Conservation (phyloP, 2,329 filamentous ascomycete genomes). For the Botryotinia calthae region DNA sequence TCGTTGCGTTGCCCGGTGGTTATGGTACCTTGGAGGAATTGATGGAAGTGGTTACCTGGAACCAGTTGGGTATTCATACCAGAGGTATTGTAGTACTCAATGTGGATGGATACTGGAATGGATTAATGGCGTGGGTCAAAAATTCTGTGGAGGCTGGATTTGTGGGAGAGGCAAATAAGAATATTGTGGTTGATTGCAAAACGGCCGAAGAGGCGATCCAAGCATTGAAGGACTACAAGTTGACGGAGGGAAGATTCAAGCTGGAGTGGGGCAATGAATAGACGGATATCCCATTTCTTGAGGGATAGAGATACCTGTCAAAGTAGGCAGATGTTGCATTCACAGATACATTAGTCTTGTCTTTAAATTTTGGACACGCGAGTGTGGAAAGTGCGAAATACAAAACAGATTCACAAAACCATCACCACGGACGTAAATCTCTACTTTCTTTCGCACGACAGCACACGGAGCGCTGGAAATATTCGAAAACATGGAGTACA, state of each 20-base stretch:
- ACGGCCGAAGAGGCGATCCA: conserved; percentile 69
- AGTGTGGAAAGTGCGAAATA: neutral
- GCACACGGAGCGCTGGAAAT: neutral
- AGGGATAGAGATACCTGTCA: neutral
- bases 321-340: neutral
- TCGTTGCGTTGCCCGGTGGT: conserved; percentile 83
- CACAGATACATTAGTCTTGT: neutral
- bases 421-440: neutral
- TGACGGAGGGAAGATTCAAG: conserved; percentile 72
- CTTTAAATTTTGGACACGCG: neutral
- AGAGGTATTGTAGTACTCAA: conserved; percentile 79
- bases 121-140: conserved; percentile 76
- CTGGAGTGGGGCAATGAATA: conserved; percentile 67
- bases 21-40: conserved; percentile 97
- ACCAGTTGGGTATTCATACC: conserved; percentile 89
- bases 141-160: conserved; percentile 76
- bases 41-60: conserved; percentile 90
- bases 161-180: conserved; percentile 65
- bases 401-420: neutral
- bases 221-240: conserved; percentile 70
- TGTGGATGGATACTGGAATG: conserved; percentile 88
- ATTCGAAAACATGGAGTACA: neutral
- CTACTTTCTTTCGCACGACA: neutral
- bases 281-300: neutral
- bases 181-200: conserved; percentile 76